Evolutionary conservation across 208 protist species (phyloP), one percentile per base, ranked within the genome.

Genomic region (Trypanosoma avium): DNA sequence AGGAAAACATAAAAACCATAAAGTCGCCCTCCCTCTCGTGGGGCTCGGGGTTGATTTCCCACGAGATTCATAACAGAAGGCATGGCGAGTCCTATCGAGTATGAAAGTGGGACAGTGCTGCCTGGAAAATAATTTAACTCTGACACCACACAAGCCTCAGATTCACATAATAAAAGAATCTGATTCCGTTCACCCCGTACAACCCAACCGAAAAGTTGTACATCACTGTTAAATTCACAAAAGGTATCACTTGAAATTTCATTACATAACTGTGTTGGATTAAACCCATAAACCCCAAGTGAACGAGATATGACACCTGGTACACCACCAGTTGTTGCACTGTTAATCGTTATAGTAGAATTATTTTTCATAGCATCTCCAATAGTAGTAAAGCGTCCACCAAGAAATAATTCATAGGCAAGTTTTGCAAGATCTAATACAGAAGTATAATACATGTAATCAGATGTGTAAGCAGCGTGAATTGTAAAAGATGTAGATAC

Each of bases 361-460:
- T 58, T 67, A 32, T 46, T 59, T 2, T 24, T 19, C n/a, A 61
- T 29, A 3, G 27, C 21, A 9, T 61, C 43, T 4, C 64, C 64
- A 47, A 70, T 30, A 22, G 0, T 35, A 0, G 48, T 45, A 22
- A 72, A 10, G 12, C 63, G 63, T 21, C 55, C 65, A 30, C 70
- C 73, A 29, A 80, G 15, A n/a, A 86, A 66, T 12, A 86, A 38
- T 35, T 45, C 57, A 13, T 10, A 13, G 43, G 49, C 43, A 15
- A 86, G 29, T 12, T 56, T 56, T 21, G 38, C 47, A n/a, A 87
- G 33, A 56, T 91, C 84, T 8, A 45, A 32, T n/a, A 33, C 61
- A 42, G 63, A 79, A 13, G 75, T 84, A 67, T 84, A 88, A 35
- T 87, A 55, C 81, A 88, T 86, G 65, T 78, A 79, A 61, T 88